phyloP scores from a whole-genome alignment of 805 yeast genomes.

The Metschnikowia santaceciliae region DNA sequence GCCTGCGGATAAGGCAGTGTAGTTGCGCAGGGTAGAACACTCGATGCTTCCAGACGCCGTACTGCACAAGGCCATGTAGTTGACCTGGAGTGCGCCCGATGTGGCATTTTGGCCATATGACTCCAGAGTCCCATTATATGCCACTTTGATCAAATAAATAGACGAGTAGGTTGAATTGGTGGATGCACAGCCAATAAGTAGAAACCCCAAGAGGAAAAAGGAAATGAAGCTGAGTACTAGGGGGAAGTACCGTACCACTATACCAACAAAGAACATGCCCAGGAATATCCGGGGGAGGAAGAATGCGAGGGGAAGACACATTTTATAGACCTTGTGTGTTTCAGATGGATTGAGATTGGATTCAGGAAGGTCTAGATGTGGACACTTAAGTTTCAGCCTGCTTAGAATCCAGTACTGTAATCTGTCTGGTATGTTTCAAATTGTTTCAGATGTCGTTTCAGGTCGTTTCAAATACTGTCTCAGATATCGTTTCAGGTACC shows the following conservation, averaged over 20 bases:
- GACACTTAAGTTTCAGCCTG: no score
- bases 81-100: constrained; percentile 39
- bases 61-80: constrained; percentile 57
- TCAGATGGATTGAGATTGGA: not conserved
- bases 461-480: no score
- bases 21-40: constrained; percentile 34
- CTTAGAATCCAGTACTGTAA: no score
- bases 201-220: constrained; percentile 49
- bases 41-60: constrained; percentile 27
- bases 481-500: no score
- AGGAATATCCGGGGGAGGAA: constrained; percentile 9
- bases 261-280: constrained; percentile 13
- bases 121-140: constrained; percentile 37
- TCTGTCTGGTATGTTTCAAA: no score
- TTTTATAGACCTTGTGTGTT: not conserved
- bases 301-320: constrained; percentile 10
- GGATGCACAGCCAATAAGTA: constrained; percentile 53
- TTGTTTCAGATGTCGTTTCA: no score
- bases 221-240: constrained; percentile 42
- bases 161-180: constrained; percentile 40
- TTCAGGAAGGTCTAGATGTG: not conserved
- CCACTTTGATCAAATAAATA: constrained; percentile 46
- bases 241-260: constrained; percentile 11
- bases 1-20: constrained; percentile 22
- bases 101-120: constrained; percentile 1